These are phyloP conservation scores for Xylaria bambusicola DNA, from an alignment of 495 filamentous ascomycete species.

Conservation along the genomic window DNA sequence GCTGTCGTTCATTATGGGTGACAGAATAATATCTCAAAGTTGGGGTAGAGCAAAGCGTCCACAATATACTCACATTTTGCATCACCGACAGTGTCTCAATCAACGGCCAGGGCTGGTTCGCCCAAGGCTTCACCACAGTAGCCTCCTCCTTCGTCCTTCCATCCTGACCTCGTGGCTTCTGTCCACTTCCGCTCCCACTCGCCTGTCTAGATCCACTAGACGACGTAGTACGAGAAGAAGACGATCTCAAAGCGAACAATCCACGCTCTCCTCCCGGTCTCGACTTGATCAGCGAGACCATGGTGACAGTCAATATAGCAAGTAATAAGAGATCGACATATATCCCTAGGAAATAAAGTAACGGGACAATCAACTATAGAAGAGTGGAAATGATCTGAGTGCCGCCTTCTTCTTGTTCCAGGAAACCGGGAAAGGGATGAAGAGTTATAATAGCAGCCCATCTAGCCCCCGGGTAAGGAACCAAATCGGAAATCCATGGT, in stretches of 20 bases:
- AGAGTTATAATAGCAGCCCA: slow-evolving; percentile 8
- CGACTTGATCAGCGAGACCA: background rate
- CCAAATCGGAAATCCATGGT: no score
- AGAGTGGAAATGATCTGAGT: background rate
- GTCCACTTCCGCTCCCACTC: background rate
- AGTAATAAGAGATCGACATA: background rate
- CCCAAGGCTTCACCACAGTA: slow-evolving; percentile 33
- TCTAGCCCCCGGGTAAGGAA: no score
- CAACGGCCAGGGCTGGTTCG: slow-evolving; percentile 36
- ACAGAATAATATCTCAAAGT: background rate
- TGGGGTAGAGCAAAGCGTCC: no score
- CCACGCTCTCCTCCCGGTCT: background rate
- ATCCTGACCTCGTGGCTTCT: background rate
- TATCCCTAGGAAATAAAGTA: background rate
- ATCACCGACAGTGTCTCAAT: slow-evolving; percentile 33
- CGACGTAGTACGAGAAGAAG: background rate
- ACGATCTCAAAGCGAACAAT: background rate
- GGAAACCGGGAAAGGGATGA: background rate
- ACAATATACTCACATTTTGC: slow-evolving; percentile 23
- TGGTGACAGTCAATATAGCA: background rate
- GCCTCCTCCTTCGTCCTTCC: background rate
- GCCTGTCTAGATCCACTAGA: background rate
- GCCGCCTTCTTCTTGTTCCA: no score
- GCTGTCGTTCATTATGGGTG: no score
- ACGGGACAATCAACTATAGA: background rate